phyloP scores from a whole-genome alignment of 495 filamentous ascomycete genomes.

The Penicillium dipodomyicola region DNA sequence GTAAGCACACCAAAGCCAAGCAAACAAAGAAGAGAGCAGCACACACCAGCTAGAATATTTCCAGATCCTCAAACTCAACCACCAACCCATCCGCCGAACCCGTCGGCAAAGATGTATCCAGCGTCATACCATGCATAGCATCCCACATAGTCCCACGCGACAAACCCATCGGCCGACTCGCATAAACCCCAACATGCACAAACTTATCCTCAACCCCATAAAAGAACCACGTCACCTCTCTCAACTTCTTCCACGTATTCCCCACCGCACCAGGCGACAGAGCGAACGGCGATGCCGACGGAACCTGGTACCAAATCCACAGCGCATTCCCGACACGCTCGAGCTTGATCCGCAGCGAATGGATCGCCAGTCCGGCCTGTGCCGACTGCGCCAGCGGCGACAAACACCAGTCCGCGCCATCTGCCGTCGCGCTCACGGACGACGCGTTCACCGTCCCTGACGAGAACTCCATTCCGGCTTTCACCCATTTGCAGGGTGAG shows the following conservation, averaged over 20 bases:
- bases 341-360: conserved; percentile 56
- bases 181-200: conserved; percentile 56
- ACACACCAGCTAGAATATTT: conserved; percentile 45
- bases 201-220: conserved; percentile 59
- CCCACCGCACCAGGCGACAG: conserved; percentile 41
- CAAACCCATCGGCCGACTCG: conserved; percentile 49
- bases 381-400: conserved; percentile 40
- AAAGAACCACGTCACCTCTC: conserved; percentile 61
- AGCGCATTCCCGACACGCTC: conserved; percentile 56
- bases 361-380: conserved; percentile 20
- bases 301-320: conserved; percentile 57
- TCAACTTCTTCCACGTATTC: conserved; percentile 54
- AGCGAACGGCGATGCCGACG: conserved; percentile 36
- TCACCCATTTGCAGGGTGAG: conserved; percentile 57
- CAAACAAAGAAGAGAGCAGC: conserved; percentile 9
- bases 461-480: conserved; percentile 57
- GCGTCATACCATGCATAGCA: conserved; percentile 41
- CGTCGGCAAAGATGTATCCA: conserved; percentile 24
- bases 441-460: conserved; percentile 52
- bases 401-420: conserved; percentile 57
- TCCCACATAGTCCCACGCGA: conserved; percentile 42
- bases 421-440: conserved; percentile 54
- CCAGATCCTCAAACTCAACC: conserved; percentile 57
- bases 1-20: conserved; percentile 8
- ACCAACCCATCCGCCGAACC: conserved; percentile 43